Base-by-base conservation (phyloP, 164 flowering plant species). In the Cinnamomum micranthum region DNA sequence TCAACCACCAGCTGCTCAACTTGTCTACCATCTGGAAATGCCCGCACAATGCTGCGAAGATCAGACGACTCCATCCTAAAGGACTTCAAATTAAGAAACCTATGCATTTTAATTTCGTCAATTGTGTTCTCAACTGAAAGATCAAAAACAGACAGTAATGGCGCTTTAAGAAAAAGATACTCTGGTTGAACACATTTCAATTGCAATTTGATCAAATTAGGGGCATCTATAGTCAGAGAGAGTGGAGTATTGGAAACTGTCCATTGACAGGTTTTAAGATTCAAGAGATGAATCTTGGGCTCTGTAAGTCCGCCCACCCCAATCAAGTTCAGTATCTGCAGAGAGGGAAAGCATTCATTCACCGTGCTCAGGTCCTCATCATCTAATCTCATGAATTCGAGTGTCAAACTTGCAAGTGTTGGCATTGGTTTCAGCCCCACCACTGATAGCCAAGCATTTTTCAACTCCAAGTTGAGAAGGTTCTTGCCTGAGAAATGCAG, bases 371-470 rank as follows among this genome's bases (percentile, higher is more conserved):
- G 75, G 77, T 87, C 80, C 76, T 87, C 86, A 74, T 87, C 90
- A 63, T 87, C 87, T 47, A 87, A 74, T 68, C 86, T 82, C 63
- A 82, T 74, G 50, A 73, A 83, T 51, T 86, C 85, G 28, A 86
- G 88, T 4, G 87, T 86, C 79, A 87, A 79, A 64, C 73, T 80
- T 13, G 82, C 81, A 28, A 85, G 85, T 23, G 69, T 76, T 1
- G 83, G 82, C 88, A 87, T 78, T 12, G 75, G 77, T 69, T 70
- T 83, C 72, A 85, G 71, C 67, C 84, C 87, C 63, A 82, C 85
- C 70, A 87, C 83, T n/a, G 88, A 87, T 24, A 87, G 77, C 88
- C 90, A 87, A 77, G 90, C 87, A 77, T 82, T 83, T 79, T 80
- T 80, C 50, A 87, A 4, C 81, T 81, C 85, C 50, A 87, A 73